Evolutionary conservation across 1,284 basidiomycete species (phyloP).

Genomic region (Exobasidium rhododendri): DNA sequence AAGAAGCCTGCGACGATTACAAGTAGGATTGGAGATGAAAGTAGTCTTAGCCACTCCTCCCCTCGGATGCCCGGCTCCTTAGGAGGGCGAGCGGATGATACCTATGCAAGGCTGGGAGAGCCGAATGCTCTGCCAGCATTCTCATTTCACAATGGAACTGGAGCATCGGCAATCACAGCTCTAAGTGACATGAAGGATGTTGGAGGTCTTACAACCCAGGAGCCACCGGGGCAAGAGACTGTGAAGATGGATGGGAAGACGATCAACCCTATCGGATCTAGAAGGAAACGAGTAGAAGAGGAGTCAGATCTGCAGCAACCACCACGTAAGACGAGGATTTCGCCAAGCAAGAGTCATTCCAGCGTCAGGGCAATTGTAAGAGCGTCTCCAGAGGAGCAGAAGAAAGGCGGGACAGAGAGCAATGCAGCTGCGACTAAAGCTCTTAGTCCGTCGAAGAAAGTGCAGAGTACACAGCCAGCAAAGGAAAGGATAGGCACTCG

Average conservation of each 20-base stretch:
- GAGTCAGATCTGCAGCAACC: not conserved
- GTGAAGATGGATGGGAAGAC: not conserved
- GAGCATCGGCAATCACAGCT: not conserved
- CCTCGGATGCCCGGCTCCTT: conserved; percentile 1
- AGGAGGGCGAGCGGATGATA: not conserved
- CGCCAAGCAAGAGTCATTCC: not conserved
- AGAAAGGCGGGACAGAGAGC: not conserved
- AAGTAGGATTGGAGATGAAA: not conserved
- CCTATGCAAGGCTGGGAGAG: too few species aligned
- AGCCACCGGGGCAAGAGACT: not conserved
- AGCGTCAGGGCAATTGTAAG: not conserved
- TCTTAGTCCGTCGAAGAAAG: not conserved
- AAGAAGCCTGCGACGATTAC: not conserved
- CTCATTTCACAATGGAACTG: not conserved
- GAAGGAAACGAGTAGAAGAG: not conserved
- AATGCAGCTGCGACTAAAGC: not conserved
- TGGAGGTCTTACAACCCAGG: not conserved
- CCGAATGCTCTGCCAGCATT: not conserved
- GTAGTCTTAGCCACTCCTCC: not conserved
- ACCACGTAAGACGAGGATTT: not conserved
- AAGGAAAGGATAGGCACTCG: not conserved
- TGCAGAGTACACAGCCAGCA: not conserved
- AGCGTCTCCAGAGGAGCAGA: not conserved
- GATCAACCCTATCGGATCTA: not conserved
- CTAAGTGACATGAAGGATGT: not conserved